Evolutionary conservation across 352 stramenopile genomes (phyloP), one percentile per base, ranked within the genome.

Genomic region (Globisporangium orthogonon): DNA sequence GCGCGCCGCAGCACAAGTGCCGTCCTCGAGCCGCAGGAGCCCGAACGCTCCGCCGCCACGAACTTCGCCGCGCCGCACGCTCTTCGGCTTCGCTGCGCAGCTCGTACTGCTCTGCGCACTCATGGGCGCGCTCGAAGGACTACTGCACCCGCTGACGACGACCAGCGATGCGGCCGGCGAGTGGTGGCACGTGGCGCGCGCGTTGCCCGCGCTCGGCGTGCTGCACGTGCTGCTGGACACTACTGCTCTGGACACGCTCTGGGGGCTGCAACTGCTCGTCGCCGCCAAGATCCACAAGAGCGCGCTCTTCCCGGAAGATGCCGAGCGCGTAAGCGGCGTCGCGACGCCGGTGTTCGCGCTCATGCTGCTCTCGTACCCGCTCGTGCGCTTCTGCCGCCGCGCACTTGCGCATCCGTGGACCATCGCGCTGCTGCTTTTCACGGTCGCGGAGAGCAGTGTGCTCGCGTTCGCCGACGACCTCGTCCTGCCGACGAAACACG

Each of bases 271-370:
- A 29, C 52, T 57, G 15, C 6, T 57, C 52, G 52, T 57, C 17
- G 52, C 52, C 6, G 40, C 52, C 7, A 50, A 57, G 52, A 57
- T 57, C 29, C 52, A 57, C 40, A 57, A 43, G 28, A 57, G 52
- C 52, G 52, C 52, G 28, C 29, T 57, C 37, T 44, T n/a, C 33
- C 18, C 47, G 3, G 17, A 50, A 10, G 17, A 37, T 29, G 52
- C 30, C 11, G 33, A 30, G 52, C 50, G 7, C 28, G 52, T 15
- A n/a, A 14, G n/a, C 43, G 18, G 43, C 7, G 43, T n/a, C 9
- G 40, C 40, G 28, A 57, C 35, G 10, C 15, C 33, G 17, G 14
- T 29, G 29, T 45, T 57, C 52, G 52, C 52, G 40, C 52, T 57
- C 40, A 57, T 57, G 52, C 40, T 57, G 15, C 15, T 50, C 40